Base-by-base conservation (phyloP, 2,329 filamentous ascomycete genomes). In the Cytospora piceicola region DNA sequence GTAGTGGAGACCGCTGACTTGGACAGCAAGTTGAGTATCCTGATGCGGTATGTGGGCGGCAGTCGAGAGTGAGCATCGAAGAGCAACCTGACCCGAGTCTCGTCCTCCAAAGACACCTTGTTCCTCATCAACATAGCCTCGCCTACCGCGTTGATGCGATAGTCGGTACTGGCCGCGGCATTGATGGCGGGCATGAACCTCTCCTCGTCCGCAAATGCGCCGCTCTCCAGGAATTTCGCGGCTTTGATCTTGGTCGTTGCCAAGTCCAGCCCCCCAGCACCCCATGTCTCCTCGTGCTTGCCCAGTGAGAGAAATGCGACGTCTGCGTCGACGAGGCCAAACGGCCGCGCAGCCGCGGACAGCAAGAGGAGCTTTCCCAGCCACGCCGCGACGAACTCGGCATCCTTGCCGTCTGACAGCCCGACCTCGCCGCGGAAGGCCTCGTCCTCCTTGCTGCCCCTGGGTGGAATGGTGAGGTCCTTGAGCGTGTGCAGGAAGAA, bases 61-160 rank as follows among this genome's bases (percentile, higher is more conserved):
- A 89, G 81, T n/a, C 83, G 86, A 53, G 89, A 88, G 74, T 97
- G 96, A 1, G 93, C 83, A 4, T 83, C 78, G 71, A 93, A 94
- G 2, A 98, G 80, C 20, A 84, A 81, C 64, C 84, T 79, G 3
- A 96, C 82, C 2, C 93, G 77, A 0, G 75, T 71, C 12, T 81
- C 72, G 68, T 92, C 85, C 74, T 98, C 94, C 30, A 97, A 80
- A 11, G 91, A 88, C 11, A 91, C 85, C 1, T 87, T 84, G 34
- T 87, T 90, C 69, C 94, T 85, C 77, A 97, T 99, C 69, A 98
- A 78, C 58, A 96, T 86, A 71, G 97, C 93, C 64, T 97, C 93
- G 0, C 92, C 94, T n/a, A 92, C 80, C n/a, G 90, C 88, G 14
- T 91, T 88, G 46, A 97, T 88, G 11, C 90, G 86, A 42, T 89